These are phyloP conservation scores for Fusarium robinianum DNA, from an alignment of 2,329 filamentous ascomycete genomes.

Conservation along the genomic window DNA sequence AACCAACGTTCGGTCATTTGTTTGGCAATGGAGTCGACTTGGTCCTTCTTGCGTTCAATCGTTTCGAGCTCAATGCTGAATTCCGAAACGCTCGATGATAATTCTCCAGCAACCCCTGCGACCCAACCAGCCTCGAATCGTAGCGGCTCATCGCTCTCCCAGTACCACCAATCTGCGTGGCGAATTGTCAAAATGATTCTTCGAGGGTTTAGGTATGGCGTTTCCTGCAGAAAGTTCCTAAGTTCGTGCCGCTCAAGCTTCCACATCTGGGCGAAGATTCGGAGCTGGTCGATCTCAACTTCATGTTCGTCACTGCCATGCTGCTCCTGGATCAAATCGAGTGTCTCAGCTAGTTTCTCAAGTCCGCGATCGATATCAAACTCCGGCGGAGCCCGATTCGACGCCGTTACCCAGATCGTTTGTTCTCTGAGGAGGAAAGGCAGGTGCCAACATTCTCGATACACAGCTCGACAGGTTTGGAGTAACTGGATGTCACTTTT, in stretches of 20 bases:
- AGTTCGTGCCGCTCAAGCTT: constrained; percentile 41
- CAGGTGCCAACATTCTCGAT: constrained; percentile 49
- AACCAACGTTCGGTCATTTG: constrained; percentile 31
- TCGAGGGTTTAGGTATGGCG: constrained; percentile 40
- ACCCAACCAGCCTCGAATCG: constrained; percentile 46
- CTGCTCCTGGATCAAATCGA: constrained; percentile 26
- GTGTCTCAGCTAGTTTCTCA: constrained; percentile 1
- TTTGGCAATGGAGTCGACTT: constrained; percentile 50
- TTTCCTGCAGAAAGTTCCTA: constrained; percentile 32
- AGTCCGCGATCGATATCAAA: constrained; percentile 4
- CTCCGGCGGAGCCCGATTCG: constrained; percentile 39
- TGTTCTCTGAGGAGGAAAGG: constrained; percentile 48
- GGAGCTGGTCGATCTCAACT: constrained; percentile 40
- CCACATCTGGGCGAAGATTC: constrained; percentile 51
- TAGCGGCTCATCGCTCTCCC: constrained; percentile 46
- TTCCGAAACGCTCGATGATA: constrained; percentile 44
- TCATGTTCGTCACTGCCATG: constrained; percentile 25
- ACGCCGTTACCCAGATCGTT: constrained; percentile 43
- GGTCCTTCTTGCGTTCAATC: constrained; percentile 48
- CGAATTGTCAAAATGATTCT: constrained; percentile 51
- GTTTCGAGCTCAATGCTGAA: constrained; percentile 54
- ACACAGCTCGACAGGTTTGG: constrained; percentile 48
- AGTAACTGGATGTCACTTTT: constrained; percentile 46
- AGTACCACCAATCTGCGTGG: constrained; percentile 55
- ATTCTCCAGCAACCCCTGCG: constrained; percentile 7